Conservation (phyloP, 306 rosid genomes). For the Lablab purpureus region DNA sequence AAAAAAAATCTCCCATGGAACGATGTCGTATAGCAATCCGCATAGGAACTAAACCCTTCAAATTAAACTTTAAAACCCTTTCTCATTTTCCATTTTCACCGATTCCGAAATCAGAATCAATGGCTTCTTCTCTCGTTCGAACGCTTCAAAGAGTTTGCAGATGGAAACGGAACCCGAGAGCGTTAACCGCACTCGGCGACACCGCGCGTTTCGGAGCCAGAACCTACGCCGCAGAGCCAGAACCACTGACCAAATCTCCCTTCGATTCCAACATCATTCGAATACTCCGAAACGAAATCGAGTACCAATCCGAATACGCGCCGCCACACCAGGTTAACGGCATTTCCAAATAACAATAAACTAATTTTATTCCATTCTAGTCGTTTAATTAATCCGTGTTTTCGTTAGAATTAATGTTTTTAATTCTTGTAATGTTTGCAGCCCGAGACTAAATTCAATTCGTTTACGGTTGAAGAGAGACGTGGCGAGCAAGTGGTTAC, state of each 20-base stretch:
- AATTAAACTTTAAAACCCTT: neutral
- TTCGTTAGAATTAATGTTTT: neutral
- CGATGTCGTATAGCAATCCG: too few species aligned
- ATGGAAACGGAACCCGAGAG: neutral
- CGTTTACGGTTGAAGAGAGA: slow-evolving; percentile 73
- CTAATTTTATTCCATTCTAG: neutral
- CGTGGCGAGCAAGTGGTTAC: slow-evolving; percentile 76
- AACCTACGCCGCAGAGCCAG: slow-evolving; percentile 47
- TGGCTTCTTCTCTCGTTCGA: slow-evolving; percentile 67
- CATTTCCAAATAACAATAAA: neutral
- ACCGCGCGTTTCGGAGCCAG: slow-evolving; percentile 36
- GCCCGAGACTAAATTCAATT: slow-evolving; percentile 67
- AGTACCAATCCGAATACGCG: slow-evolving; percentile 64
- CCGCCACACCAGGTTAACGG: slow-evolving; percentile 73
- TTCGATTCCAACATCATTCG: slow-evolving; percentile 72
- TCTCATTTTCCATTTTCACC: neutral
- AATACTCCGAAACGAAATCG: slow-evolving; percentile 70
- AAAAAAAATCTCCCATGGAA: too few species aligned
- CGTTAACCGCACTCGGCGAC: neutral
- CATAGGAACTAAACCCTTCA: too few species aligned
- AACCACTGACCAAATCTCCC: slow-evolving; percentile 62
- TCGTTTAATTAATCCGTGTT: neutral
- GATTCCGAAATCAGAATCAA: slow-evolving; percentile 20
- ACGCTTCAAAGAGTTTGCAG: slow-evolving; percentile 40
- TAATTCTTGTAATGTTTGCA: slow-evolving; percentile 35